phyloP scores from a whole-genome alignment of 1,284 basidiomycete genomes.

The Cutaneotrichosporon cavernicola region DNA sequence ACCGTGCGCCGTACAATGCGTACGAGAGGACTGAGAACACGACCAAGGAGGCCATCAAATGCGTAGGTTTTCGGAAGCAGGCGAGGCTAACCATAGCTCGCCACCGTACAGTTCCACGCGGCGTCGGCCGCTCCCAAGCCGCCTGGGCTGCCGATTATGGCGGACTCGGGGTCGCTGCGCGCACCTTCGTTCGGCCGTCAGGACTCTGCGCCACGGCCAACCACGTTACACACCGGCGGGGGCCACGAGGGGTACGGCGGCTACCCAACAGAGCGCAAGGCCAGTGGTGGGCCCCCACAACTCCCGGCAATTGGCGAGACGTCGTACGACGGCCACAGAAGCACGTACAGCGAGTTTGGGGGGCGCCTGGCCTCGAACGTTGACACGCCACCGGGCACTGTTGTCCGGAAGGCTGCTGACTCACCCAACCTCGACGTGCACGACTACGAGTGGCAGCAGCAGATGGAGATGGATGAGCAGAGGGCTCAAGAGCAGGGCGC shows the following conservation, averaged over 20 bases:
- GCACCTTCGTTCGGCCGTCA: slow-evolving; percentile 28
- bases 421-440: slow-evolving; percentile 2
- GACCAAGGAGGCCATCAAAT: slow-evolving; percentile 64
- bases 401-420: slow-evolving; percentile 1
- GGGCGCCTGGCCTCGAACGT: slow-evolving; percentile 1
- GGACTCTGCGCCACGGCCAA: slow-evolving; percentile 8
- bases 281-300: slow-evolving; percentile 9
- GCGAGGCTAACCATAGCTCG: slow-evolving; percentile 30
- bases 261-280: slow-evolving; percentile 31
- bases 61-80: slow-evolving; percentile 30
- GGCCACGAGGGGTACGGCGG: slow-evolving; percentile 44
- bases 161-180: slow-evolving; percentile 22
- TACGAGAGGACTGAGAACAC: slow-evolving; percentile 63
- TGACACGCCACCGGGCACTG: slow-evolving; percentile 4
- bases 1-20: slow-evolving; percentile 67
- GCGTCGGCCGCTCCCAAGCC: slow-evolving; percentile 39
- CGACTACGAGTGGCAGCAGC: slow-evolving; percentile 51
- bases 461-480: slow-evolving; percentile 36
- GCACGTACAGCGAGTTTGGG: slow-evolving; percentile 33
- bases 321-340: slow-evolving; percentile 8
- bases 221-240: slow-evolving; percentile 23
- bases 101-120: slow-evolving; percentile 45
- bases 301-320: slow-evolving; percentile 12
- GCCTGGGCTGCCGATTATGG: slow-evolving; percentile 40
- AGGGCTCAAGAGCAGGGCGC: slow-evolving; percentile 15